These are phyloP conservation scores for Taiozyma sp. DNA, from an alignment of 1,139 yeast species.

Conservation along the genomic window DNA sequence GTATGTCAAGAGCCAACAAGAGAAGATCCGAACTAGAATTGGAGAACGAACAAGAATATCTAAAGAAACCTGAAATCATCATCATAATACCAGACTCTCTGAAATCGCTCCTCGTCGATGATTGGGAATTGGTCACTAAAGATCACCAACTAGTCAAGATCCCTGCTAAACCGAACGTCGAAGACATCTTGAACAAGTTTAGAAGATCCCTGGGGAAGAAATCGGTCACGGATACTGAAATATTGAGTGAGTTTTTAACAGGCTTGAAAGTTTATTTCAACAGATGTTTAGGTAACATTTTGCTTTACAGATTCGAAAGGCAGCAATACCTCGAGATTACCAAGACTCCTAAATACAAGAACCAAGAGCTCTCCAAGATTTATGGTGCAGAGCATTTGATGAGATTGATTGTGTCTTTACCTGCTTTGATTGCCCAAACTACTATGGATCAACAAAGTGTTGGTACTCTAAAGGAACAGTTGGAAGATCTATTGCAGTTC, in stretches of 20 bases:
- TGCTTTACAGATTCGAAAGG: constrained; percentile 82
- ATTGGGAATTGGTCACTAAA: constrained; percentile 89
- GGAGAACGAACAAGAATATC: constrained; percentile 33
- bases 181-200: constrained; percentile 48
- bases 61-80: constrained; percentile 44
- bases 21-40: constrained; percentile 20
- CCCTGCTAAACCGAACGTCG: constrained; percentile 53
- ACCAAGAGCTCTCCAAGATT: constrained; percentile 37
- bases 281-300: constrained; percentile 62
- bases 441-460: constrained; percentile 78
- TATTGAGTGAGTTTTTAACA: constrained; percentile 58
- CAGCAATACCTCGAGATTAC: constrained; percentile 66
- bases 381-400: constrained; percentile 82
- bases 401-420: constrained; percentile 69
- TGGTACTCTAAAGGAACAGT: constrained; percentile 46
- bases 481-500: constrained; percentile 49
- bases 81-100: constrained; percentile 59
- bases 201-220: constrained; percentile 20
- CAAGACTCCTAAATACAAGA: constrained; percentile 32
- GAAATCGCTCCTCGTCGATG: constrained; percentile 75
- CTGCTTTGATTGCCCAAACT: constrained; percentile 74
- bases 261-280: constrained; percentile 81
- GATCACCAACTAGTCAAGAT: constrained; percentile 63
- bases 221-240: constrained; percentile 43
- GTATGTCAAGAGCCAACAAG: constrained; percentile 10